phyloP scores from a whole-genome alignment of 441 rosid species.

The Manihot esculenta region DNA sequence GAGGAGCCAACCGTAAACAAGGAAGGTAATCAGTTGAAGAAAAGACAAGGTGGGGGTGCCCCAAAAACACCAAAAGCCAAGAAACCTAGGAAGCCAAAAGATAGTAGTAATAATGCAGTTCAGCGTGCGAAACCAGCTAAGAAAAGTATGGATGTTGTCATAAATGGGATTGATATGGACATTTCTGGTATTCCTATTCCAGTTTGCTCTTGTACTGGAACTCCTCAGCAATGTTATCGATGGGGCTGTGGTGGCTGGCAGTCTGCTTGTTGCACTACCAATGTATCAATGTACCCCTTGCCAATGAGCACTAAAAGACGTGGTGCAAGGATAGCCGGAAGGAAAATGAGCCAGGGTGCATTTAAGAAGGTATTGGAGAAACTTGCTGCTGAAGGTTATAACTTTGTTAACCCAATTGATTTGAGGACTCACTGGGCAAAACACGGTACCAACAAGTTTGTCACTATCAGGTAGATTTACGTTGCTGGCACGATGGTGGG shows the following conservation, averaged over 20 bases:
- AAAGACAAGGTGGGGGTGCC: conserved; percentile 51
- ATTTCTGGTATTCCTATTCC: conserved; percentile 87
- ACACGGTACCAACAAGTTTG: conserved; percentile 99
- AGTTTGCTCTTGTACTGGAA: conserved; percentile 85
- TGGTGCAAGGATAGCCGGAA: conserved; percentile 89
- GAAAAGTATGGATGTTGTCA: conserved; percentile 76
- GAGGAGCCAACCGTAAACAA: conserved; percentile 52
- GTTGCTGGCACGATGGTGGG: conserved; percentile 23
- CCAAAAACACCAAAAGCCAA: conserved; percentile 61
- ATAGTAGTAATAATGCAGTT: conserved; percentile 36
- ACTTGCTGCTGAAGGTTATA: conserved; percentile 70
- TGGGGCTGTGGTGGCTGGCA: conserved; percentile 99
- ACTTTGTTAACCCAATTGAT: conserved; percentile 78
- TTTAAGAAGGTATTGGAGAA: conserved; percentile 87
- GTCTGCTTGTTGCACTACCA: conserved; percentile 89
- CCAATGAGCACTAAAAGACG: conserved; percentile 92
- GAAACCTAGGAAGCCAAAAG: conserved; percentile 78
- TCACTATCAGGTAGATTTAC: conserved; percentile 82
- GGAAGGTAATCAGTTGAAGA: conserved; percentile 47
- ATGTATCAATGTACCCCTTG: conserved; percentile 81
- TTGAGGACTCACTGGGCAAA: conserved; percentile 92
- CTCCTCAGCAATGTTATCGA: conserved; percentile 78
- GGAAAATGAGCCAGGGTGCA: conserved; percentile 98
- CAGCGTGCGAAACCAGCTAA: conserved; percentile 67
- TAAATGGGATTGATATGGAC: conserved; percentile 86